A percentile compares a stretch with the other conserved stretches of the same genome.
Evolutionary conservation across 768 basidiomycete genomes (phyloP).

Genomic region (Hygrophorus pudorinus): DNA sequence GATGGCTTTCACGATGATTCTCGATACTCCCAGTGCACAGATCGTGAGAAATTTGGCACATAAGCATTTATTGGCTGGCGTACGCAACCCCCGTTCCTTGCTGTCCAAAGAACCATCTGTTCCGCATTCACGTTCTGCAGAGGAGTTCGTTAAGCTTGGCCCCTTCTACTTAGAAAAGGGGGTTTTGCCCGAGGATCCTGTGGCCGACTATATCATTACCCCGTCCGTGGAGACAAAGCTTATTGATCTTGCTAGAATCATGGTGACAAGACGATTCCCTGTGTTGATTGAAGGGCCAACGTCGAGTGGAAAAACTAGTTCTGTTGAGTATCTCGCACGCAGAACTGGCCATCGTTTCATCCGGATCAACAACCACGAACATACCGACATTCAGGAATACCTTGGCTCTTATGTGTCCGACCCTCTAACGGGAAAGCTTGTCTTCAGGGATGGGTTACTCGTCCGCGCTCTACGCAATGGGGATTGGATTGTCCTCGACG

Average conservation of each 20-base stretch:
- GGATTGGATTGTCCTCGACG: slow-evolving; percentile 97
- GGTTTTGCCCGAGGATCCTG: slow-evolving; percentile 46
- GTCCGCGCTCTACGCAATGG: slow-evolving; percentile 87
- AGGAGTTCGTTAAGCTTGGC: slow-evolving; percentile 73
- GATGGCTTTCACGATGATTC: slow-evolving; percentile 96
- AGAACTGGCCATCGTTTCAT: slow-evolving; percentile 92
- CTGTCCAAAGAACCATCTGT: slow-evolving; percentile 57
- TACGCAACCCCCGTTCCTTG: slow-evolving; percentile 71
- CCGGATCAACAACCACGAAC: slow-evolving; percentile 99
- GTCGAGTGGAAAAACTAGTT: slow-evolving; percentile 94
- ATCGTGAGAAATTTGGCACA: slow-evolving; percentile 61
- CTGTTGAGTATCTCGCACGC: slow-evolving; percentile 89
- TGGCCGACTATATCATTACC: slow-evolving; percentile 87
- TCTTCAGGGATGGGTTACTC: slow-evolving; percentile 90
- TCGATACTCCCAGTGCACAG: slow-evolving; percentile 64
- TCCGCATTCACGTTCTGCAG: slow-evolving; percentile 32
- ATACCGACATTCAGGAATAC: slow-evolving; percentile 99
- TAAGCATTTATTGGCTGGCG: slow-evolving; percentile 66
- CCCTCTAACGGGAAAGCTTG: slow-evolving; percentile 82
- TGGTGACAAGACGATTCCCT: slow-evolving; percentile 82
- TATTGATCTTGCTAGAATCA: slow-evolving; percentile 88
- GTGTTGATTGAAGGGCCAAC: slow-evolving; percentile 97
- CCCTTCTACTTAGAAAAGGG: slow-evolving; percentile 88
- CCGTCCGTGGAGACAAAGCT: slow-evolving; percentile 92
- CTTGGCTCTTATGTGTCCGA: slow-evolving; percentile 95